These are phyloP conservation scores for Elsinoe arachidis DNA, from an alignment of 2,329 filamentous ascomycete species.

Conservation along the genomic window DNA sequence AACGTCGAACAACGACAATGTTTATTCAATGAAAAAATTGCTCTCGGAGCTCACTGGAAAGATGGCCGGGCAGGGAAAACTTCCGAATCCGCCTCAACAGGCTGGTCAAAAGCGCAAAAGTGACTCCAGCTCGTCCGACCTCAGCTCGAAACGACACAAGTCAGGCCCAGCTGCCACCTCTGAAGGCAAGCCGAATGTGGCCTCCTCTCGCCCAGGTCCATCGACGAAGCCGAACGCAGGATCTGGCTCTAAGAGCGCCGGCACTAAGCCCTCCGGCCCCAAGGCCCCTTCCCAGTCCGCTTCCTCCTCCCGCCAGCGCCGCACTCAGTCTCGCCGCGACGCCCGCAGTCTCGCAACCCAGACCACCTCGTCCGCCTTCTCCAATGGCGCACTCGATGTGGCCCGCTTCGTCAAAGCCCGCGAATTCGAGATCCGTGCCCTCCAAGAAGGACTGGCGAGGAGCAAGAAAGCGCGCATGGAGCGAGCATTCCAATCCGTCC, in stretches of 20 bases:
- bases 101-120: slow-evolving; percentile 11
- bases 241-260: no score
- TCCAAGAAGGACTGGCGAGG: slow-evolving; percentile 72
- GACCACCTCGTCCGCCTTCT: slow-evolving; percentile 45
- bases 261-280: not conserved
- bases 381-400: slow-evolving; percentile 72
- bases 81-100: not conserved
- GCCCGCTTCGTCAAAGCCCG: slow-evolving; percentile 75
- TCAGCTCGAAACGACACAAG: not conserved
- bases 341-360: slow-evolving; percentile 41
- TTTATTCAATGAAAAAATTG: not conserved
- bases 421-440: slow-evolving; percentile 78
- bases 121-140: not conserved
- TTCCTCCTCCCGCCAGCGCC: not conserved
- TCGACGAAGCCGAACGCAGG: not conserved
- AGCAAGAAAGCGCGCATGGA: slow-evolving; percentile 57
- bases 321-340: slow-evolving; percentile 25
- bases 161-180: not conserved
- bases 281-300: not conserved
- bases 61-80: not conserved
- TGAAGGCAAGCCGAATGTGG: not conserved
- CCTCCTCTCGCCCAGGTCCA: not conserved
- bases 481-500: slow-evolving; percentile 85
- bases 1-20: not conserved
- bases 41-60: not conserved